Evolutionary conservation across 768 basidiomycete species (phyloP).

Genomic region (Xerocomus brunneocitrinus): DNA sequence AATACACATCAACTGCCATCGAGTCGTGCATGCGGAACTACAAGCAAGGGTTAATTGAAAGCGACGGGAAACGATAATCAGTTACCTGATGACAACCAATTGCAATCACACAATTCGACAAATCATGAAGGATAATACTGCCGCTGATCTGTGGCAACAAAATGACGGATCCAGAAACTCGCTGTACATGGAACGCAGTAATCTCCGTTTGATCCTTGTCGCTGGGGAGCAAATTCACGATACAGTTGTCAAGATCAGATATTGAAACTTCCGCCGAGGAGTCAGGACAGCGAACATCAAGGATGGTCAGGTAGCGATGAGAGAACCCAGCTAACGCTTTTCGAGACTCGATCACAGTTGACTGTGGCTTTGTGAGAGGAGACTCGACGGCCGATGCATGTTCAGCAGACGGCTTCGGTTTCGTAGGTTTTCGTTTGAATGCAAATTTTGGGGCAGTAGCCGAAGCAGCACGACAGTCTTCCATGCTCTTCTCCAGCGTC

Average conservation of each 20-base stretch:
- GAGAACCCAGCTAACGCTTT: constrained; percentile 43
- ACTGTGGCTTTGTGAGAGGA: background rate
- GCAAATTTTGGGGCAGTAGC: constrained; percentile 58
- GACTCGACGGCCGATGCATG: background rate
- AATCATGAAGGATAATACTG: constrained; percentile 67
- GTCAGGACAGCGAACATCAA: constrained; percentile 33
- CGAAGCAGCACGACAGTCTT: constrained; percentile 43
- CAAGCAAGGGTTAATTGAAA: background rate
- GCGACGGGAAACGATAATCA: background rate
- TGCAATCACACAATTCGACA: constrained; percentile 59
- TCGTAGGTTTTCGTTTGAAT: constrained; percentile 51
- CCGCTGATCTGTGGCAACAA: constrained; percentile 63
- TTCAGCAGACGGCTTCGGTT: constrained; percentile 13
- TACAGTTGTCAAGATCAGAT: constrained; percentile 59
- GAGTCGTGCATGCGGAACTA: constrained; percentile 91
- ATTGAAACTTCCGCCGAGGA: constrained; percentile 51
- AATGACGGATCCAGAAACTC: constrained; percentile 56
- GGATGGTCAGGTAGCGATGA: constrained; percentile 40
- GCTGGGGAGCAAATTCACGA: constrained; percentile 58
- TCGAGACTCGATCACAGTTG: constrained; percentile 25
- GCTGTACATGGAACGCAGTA: constrained; percentile 37
- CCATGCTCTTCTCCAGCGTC: constrained; percentile 50
- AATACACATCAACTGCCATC: constrained; percentile 54
- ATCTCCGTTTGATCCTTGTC: constrained; percentile 7
- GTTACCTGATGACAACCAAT: constrained; percentile 78